Percentiles rank a stretch among this genome's conserved stretches.
Conservation (phyloP, 768 basidiomycete species). For the Amanita thiersii region DNA sequence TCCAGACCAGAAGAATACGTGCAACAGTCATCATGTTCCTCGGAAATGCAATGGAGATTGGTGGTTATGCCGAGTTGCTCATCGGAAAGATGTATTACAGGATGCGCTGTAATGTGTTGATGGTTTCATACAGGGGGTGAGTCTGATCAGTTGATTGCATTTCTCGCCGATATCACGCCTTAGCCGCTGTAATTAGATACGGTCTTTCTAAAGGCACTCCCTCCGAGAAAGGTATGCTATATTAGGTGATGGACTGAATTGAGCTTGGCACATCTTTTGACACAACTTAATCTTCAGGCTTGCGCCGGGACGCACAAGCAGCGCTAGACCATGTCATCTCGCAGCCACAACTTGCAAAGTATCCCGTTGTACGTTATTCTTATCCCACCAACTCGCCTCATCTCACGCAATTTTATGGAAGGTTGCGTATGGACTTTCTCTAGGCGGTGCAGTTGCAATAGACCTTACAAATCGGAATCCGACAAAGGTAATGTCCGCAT, state of each 20-base stretch:
- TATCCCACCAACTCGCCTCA: not conserved
- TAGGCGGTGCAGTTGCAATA: slow-evolving; percentile 71
- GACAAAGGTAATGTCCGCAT: slow-evolving; percentile 25
- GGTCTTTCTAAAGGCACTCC: slow-evolving; percentile 14
- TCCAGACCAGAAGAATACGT: not conserved
- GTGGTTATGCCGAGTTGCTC: slow-evolving; percentile 5
- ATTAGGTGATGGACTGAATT: not conserved
- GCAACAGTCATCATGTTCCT: slow-evolving; percentile 15
- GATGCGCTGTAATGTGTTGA: slow-evolving; percentile 11
- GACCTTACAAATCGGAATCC: slow-evolving; percentile 59
- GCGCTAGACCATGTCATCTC: slow-evolving; percentile 13
- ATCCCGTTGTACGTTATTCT: slow-evolving; percentile 10
- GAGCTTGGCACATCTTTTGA: not conserved
- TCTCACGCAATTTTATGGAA: slow-evolving; percentile 10
- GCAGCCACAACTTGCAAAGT: slow-evolving; percentile 4
- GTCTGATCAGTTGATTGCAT: not conserved
- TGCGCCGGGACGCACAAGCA: slow-evolving; percentile 15
- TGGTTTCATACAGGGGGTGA: slow-evolving; percentile 17
- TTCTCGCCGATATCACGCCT: too few relatives aligned
- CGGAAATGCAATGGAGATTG: slow-evolving; percentile 15
- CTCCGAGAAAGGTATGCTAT: slow-evolving; percentile 11
- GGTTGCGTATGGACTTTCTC: slow-evolving; percentile 52
- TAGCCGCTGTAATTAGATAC: slow-evolving; percentile 8
- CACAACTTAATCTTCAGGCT: slow-evolving; percentile 4
- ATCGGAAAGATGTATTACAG: slow-evolving; percentile 5